These are phyloP conservation scores for Clitocybe nebularis DNA, from an alignment of 1,284 basidiomycete genomes.

Conservation along the genomic window DNA sequence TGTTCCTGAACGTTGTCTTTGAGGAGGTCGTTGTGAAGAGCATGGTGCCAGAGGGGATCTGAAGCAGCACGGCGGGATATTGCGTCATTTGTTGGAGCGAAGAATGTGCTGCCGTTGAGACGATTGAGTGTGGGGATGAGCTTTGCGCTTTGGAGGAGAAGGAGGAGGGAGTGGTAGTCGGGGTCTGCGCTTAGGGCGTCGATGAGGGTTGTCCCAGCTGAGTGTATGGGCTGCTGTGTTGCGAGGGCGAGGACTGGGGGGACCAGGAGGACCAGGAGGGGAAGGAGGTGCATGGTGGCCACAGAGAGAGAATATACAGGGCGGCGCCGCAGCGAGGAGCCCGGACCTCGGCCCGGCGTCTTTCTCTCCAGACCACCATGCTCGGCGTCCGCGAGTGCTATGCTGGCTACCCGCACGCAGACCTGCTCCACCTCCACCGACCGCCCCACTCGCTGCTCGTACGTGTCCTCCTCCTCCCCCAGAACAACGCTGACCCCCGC, in stretches of 20 bases:
- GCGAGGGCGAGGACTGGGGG: slow-evolving; percentile 20
- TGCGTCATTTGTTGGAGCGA: slow-evolving; percentile 94
- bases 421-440: slow-evolving; percentile 54
- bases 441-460: slow-evolving; percentile 47
- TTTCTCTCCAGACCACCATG: slow-evolving; percentile 33
- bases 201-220: slow-evolving; percentile 60
- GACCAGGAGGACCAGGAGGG: slow-evolving; percentile 17
- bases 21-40: slow-evolving; percentile 37
- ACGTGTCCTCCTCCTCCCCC: background rate
- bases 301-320: slow-evolving; percentile 16
- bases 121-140: slow-evolving; percentile 90
- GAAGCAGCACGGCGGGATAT: slow-evolving; percentile 50
- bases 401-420: slow-evolving; percentile 53
- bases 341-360: background rate
- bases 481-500: slow-evolving; percentile 24
- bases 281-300: slow-evolving; percentile 11
- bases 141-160: slow-evolving; percentile 80
- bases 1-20: slow-evolving; percentile 83
- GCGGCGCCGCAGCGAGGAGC: background rate
- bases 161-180: slow-evolving; percentile 78
- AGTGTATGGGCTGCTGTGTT: slow-evolving; percentile 20
- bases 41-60: slow-evolving; percentile 45
- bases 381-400: slow-evolving; percentile 56
- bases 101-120: slow-evolving; percentile 81
- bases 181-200: slow-evolving; percentile 74